A percentile compares a stretch with the other conserved stretches of the same genome.
Conservation (phyloP, 495 filamentous ascomycete species). For the Aspergillus bertholletiae region DNA sequence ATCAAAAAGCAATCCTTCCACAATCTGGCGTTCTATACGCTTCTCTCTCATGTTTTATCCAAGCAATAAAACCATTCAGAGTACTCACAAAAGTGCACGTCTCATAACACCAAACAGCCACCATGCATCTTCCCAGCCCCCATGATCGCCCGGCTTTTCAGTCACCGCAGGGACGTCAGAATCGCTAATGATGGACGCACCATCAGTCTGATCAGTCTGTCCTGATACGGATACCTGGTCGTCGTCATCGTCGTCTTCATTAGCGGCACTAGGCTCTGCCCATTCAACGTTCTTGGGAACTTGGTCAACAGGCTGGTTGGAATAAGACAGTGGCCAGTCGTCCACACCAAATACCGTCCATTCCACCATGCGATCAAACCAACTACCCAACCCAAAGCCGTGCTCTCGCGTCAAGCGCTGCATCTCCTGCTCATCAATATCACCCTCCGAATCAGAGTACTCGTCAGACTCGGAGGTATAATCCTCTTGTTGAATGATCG, state of each 20-base stretch:
- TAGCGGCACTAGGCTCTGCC: background rate
- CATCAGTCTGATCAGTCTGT: constrained; percentile 23
- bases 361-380: constrained; percentile 70
- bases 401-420: constrained; percentile 48
- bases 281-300: background rate
- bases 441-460: constrained; percentile 30
- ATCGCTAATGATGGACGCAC: constrained; percentile 23
- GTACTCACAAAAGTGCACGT: constrained; percentile 62
- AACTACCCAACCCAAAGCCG: constrained; percentile 67
- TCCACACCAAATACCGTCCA: constrained; percentile 77
- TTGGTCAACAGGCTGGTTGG: background rate
- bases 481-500: constrained; percentile 23
- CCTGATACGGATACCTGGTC: background rate
- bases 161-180: constrained; percentile 16
- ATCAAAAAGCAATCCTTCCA: background rate
- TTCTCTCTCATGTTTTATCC: background rate
- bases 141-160: constrained; percentile 44
- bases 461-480: constrained; percentile 12
- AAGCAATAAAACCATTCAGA: background rate
- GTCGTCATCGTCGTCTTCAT: constrained; percentile 27
- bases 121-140: constrained; percentile 78
- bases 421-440: constrained; percentile 43
- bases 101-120: constrained; percentile 79
- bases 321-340: constrained; percentile 39
- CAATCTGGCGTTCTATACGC: background rate